phyloP scores from a whole-genome alignment of 169 alveolate genomes.

The Plasmodium malariae region DNA sequence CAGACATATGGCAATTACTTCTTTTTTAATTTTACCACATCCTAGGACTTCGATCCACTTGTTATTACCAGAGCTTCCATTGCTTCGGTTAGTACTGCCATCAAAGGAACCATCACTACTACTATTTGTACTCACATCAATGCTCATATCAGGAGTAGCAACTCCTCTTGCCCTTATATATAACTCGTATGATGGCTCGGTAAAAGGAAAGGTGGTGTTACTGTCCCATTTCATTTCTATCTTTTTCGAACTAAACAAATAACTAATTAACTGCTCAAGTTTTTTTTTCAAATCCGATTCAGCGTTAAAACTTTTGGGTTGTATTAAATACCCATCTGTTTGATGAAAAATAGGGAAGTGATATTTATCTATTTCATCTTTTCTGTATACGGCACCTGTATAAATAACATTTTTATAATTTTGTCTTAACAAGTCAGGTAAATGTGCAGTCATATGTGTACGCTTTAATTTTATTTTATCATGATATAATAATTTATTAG shows the following conservation, averaged over 20 bases:
- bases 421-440: constrained; percentile 86
- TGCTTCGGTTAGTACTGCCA: not conserved
- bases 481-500: constrained; percentile 52
- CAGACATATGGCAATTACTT: constrained; percentile 85
- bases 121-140: not conserved
- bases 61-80: not conserved
- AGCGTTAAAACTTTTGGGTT: constrained; percentile 62
- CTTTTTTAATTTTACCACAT: constrained; percentile 92
- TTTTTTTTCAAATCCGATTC: constrained; percentile 80
- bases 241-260: constrained; percentile 83
- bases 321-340: constrained; percentile 88
- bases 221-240: constrained; percentile 91
- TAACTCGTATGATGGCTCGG: constrained; percentile 93
- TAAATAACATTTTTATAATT: constrained; percentile 88
- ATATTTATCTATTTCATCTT: constrained; percentile 94
- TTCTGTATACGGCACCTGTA: constrained; percentile 93
- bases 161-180: constrained; percentile 85
- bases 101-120: not conserved
- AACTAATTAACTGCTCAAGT: constrained; percentile 86
- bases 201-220: constrained; percentile 93
- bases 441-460: constrained; percentile 93
- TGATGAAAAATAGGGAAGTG: constrained; percentile 96
- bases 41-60: constrained; percentile 92
- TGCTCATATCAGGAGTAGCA: too few relatives aligned
- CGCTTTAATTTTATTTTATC: constrained; percentile 82